A percentile compares a stretch with the other conserved stretches of the same genome.
Conservation (phyloP, 495 filamentous ascomycete species). For the Tuber calosporum region DNA sequence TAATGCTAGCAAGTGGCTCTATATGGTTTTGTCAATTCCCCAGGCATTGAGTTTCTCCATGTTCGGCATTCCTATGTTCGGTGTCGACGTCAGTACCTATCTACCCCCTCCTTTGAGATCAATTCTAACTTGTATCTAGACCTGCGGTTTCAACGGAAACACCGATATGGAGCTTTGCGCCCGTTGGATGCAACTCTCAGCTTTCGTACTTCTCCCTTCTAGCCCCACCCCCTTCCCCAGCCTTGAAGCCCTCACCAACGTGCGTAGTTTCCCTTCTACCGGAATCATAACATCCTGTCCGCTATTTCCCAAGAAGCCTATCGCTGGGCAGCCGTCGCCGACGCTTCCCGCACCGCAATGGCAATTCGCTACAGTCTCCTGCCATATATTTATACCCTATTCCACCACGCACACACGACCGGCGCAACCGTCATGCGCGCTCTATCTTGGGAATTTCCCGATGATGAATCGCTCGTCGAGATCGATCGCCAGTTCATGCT, state of each 20-base stretch:
- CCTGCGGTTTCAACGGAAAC: conserved; percentile 72
- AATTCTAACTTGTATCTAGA: conserved; percentile 30
- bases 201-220: conserved; percentile 59
- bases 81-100: conserved; percentile 50
- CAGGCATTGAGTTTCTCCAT: conserved; percentile 73
- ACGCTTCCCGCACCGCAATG: conserved; percentile 63
- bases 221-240: conserved; percentile 37
- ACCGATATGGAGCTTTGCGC: conserved; percentile 67
- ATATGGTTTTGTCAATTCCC: conserved; percentile 70
- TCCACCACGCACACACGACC: conserved; percentile 60
- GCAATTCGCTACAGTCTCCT: conserved; percentile 65
- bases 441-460: conserved; percentile 74
- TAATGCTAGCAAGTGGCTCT: conserved; percentile 61
- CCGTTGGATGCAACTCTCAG: conserved; percentile 78
- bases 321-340: conserved; percentile 60
- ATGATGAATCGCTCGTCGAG: conserved; percentile 61
- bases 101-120: not conserved
- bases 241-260: not conserved
- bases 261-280: conserved; percentile 60
- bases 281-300: conserved; percentile 41
- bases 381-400: conserved; percentile 76
- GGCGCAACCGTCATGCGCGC: conserved; percentile 75
- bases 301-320: conserved; percentile 69
- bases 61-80: conserved; percentile 85
- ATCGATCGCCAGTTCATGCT: conserved; percentile 73